Evolutionary conservation across 225 moss, liverwort and hornwort genomes (phyloP).

Genomic region (Neckera pumila): DNA sequence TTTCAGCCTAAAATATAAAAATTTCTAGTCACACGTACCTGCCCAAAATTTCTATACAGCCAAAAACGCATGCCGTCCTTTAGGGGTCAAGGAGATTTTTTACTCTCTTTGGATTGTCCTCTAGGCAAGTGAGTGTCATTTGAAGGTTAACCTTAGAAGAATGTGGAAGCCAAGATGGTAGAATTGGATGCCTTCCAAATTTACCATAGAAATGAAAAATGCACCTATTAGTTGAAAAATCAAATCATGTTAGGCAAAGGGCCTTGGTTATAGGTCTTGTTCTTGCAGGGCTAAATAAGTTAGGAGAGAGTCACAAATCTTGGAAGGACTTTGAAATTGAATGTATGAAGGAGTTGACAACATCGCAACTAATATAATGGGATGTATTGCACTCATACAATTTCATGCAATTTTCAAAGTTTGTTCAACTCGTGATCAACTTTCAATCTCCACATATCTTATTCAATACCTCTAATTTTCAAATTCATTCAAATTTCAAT

Average conservation of each 20-base stretch:
- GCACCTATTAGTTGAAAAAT: neutral
- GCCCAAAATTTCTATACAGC: no score
- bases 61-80: no score
- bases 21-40: no score
- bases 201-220: neutral
- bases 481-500: neutral
- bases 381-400: neutral
- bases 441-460: neutral
- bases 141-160: neutral
- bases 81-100: neutral
- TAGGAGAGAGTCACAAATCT: neutral
- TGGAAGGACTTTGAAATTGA: neutral
- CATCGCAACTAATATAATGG: rapidly evolving
- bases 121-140: neutral
- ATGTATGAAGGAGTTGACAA: neutral
- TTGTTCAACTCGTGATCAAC: neutral
- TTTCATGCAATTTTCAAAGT: neutral
- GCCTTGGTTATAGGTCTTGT: neutral
- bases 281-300: rapidly evolving
- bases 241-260: neutral
- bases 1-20: no score
- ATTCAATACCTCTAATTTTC: neutral
- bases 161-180: rapidly evolving
- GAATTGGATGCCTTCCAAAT: neutral
- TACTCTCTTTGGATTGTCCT: rapidly evolving